These are phyloP conservation scores for Suillus sp. DNA, from an alignment of 768 basidiomycete species.

Conservation along the genomic window DNA sequence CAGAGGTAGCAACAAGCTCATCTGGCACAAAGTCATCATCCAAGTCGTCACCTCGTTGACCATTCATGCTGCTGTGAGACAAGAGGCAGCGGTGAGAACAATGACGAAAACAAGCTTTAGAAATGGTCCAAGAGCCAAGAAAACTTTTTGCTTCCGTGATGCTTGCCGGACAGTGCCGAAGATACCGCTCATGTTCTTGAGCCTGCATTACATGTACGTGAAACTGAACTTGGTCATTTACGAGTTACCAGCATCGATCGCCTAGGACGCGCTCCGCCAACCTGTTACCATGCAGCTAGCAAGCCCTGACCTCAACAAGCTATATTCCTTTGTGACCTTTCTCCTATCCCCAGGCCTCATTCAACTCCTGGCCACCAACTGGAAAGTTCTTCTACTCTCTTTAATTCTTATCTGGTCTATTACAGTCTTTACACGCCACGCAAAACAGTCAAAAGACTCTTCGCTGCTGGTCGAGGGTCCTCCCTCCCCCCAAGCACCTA, in stretches of 20 bases:
- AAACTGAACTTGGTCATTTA: neutral
- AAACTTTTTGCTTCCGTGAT: neutral
- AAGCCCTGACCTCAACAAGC: neutral
- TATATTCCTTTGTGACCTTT: neutral
- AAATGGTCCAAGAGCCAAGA: neutral
- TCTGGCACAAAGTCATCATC: constrained; percentile 82
- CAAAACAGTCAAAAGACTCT: constrained; percentile 3
- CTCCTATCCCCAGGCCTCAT: neutral
- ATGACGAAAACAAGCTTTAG: constrained; percentile 6
- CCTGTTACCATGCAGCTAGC: neutral
- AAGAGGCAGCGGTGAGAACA: constrained; percentile 17
- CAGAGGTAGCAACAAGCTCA: constrained; percentile 64
- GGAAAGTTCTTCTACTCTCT: constrained; percentile 7
- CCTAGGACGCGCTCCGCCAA: neutral
- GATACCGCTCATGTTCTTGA: neutral
- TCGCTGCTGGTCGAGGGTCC: neutral
- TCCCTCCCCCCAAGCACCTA: neutral
- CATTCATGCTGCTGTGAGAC: constrained; percentile 26
- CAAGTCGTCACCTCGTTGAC: constrained; percentile 70
- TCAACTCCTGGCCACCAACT: neutral
- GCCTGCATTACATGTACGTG: neutral
- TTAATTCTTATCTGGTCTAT: constrained; percentile 14
- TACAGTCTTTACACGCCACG: neutral
- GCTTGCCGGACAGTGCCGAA: constrained; percentile 2
- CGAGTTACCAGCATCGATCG: neutral